Evolutionary conservation across 192 early-diverging fungal species (phyloP).

Genomic region (Backusella luteola): DNA sequence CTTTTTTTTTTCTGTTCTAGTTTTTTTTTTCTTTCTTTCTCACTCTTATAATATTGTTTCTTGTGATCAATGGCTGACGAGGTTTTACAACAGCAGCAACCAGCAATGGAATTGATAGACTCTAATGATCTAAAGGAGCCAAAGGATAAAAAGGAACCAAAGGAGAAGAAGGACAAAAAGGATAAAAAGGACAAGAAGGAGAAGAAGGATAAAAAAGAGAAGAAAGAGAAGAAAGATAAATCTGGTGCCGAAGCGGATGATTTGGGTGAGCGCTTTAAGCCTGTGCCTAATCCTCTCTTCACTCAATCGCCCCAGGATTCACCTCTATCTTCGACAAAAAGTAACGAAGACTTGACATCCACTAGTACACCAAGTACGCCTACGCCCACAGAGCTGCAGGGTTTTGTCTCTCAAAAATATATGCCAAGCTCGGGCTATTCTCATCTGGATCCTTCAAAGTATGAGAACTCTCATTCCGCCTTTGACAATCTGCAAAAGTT

Average conservation of each 20-base stretch:
- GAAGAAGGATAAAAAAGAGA: not conserved
- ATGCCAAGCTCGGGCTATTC: not conserved
- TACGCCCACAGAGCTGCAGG: constrained; percentile 10
- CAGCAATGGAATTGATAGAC: not conserved
- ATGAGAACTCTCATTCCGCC: constrained; percentile 6
- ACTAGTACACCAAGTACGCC: not conserved
- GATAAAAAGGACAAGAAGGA: constrained; percentile 10
- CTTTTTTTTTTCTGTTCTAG: not conserved
- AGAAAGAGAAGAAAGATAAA: not conserved
- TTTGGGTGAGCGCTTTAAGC: not conserved
- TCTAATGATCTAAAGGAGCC: not conserved
- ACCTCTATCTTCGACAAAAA: constrained; percentile 8
- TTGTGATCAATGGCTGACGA: not conserved
- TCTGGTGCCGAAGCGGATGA: not conserved
- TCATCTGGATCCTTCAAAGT: constrained; percentile 10
- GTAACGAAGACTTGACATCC: not conserved
- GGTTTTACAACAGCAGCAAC: not conserved
- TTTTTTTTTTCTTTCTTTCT: not conserved
- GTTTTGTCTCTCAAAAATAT: not conserved
- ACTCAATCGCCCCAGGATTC: not conserved
- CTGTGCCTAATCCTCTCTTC: constrained; percentile 3
- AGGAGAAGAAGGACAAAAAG: constrained; percentile 10
- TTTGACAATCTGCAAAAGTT: constrained; percentile 9
- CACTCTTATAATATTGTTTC: not conserved
- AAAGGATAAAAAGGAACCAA: constrained; percentile 1